phyloP scores from a whole-genome alignment of 106 monocot species.

The Acanthochlamys bracteata region DNA sequence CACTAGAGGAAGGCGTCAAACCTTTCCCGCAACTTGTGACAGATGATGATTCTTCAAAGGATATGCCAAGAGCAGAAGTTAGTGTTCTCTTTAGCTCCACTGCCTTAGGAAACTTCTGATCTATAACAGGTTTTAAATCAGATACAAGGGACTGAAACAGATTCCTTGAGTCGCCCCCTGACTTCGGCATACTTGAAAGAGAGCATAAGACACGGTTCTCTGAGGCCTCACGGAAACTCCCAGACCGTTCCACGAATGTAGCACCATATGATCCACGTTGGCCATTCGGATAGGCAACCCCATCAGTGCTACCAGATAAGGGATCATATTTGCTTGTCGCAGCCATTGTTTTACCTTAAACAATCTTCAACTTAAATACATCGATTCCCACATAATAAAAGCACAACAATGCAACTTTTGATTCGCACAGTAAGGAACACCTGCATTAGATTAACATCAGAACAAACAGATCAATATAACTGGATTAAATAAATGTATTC shows the following conservation, averaged over 20 bases:
- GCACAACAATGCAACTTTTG: no score
- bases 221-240: slow-evolving; percentile 39
- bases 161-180: slow-evolving; percentile 21
- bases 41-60: slow-evolving; percentile 21
- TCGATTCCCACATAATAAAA: no score
- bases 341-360: slow-evolving; percentile 20
- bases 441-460: no score
- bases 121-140: slow-evolving; percentile 29
- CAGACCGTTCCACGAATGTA: slow-evolving; percentile 31
- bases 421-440: no score
- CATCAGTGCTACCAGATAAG: slow-evolving; percentile 39
- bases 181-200: slow-evolving; percentile 16
- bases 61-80: slow-evolving; percentile 21
- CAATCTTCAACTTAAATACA: no score
- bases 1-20: slow-evolving; percentile 23
- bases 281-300: slow-evolving; percentile 18
- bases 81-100: slow-evolving; percentile 32
- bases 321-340: slow-evolving; percentile 37
- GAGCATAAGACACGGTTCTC: slow-evolving; percentile 25
- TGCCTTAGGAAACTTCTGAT: slow-evolving; percentile 23
- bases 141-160: slow-evolving; percentile 31
- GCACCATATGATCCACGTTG: slow-evolving; percentile 23
- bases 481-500: no score
- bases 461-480: no score
- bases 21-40: slow-evolving; percentile 9